Conservation (phyloP, 305 asterid species). For the Fraxinus latifolia region DNA sequence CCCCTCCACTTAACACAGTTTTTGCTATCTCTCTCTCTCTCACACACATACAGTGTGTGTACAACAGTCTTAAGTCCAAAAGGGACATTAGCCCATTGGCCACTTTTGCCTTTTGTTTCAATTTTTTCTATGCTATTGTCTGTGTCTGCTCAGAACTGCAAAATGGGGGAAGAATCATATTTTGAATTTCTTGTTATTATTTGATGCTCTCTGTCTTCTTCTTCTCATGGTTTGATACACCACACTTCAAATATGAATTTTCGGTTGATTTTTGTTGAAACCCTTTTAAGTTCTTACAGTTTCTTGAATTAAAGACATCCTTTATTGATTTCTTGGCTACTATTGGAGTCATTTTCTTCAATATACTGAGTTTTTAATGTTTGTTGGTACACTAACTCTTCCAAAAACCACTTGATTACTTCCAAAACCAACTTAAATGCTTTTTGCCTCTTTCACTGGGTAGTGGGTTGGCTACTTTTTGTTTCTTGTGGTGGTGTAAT, state of each 20-base stretch:
- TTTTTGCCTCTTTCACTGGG: slow-evolving; percentile 14
- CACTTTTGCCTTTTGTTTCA: slow-evolving; percentile 69
- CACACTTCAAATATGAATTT: slow-evolving; percentile 32
- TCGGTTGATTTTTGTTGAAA: slow-evolving; percentile 16
- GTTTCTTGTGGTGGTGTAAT: slow-evolving; percentile 30
- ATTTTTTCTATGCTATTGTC: slow-evolving; percentile 76
- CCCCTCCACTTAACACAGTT: slow-evolving; percentile 82
- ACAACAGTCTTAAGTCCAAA: slow-evolving; percentile 41
- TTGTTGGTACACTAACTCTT: slow-evolving; percentile 22
- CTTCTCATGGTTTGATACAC: slow-evolving; percentile 29
- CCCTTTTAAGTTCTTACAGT: slow-evolving; percentile 11
- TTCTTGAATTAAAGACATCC: slow-evolving; percentile 49
- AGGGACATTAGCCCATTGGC: slow-evolving; percentile 56
- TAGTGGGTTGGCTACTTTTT: slow-evolving; percentile 22
- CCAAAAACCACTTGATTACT: slow-evolving; percentile 28
- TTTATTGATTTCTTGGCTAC: slow-evolving; percentile 35
- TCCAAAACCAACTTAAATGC: slow-evolving; percentile 3
- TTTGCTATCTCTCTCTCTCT: slow-evolving; percentile 29
- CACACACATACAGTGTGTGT: slow-evolving; percentile 22
- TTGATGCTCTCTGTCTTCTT: slow-evolving; percentile 48
- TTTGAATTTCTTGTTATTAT: slow-evolving; percentile 79
- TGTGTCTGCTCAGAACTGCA: slow-evolving; percentile 75
- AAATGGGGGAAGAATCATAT: slow-evolving; percentile 87
- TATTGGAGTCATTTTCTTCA: slow-evolving; percentile 33
- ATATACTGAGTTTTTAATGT: slow-evolving; percentile 24